A percentile compares a stretch with the other conserved stretches of the same genome.
Evolutionary conservation across 768 basidiomycete genomes (phyloP).

Genomic region (Psilocybe cyanescens): DNA sequence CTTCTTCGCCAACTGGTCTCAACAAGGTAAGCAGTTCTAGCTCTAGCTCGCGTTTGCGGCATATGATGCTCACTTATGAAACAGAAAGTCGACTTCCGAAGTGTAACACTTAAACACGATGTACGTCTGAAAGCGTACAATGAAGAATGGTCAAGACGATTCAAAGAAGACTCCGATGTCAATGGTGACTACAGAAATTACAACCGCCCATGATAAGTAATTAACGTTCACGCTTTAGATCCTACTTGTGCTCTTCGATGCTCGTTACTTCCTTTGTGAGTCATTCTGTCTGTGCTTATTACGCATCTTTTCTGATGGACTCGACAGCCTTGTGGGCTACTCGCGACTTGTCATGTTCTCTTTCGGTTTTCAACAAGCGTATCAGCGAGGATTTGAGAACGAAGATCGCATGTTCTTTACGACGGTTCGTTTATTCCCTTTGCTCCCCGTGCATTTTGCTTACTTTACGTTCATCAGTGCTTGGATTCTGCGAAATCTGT

Average conservation of each 20-base stretch:
- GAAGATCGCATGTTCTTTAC: constrained; percentile 70
- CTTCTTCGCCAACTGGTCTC: constrained; percentile 64
- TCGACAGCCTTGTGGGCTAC: constrained; percentile 67
- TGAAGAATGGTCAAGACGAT: constrained; percentile 69
- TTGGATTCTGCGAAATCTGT: constrained; percentile 72
- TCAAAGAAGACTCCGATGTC: constrained; percentile 61
- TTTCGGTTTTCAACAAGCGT: constrained; percentile 85
- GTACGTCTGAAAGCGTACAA: constrained; percentile 56
- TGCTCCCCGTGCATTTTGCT: not conserved
- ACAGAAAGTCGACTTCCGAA: constrained; percentile 69
- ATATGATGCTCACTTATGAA: constrained; percentile 7
- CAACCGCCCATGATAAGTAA: not conserved
- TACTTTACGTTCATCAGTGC: constrained; percentile 45
- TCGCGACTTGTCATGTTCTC: constrained; percentile 86
- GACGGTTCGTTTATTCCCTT: constrained; percentile 44
- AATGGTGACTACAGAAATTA: constrained; percentile 41
- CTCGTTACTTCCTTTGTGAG: constrained; percentile 75
- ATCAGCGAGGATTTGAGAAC: constrained; percentile 65
- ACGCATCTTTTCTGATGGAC: not conserved
- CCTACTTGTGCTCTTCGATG: constrained; percentile 62
- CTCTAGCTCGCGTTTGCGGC: not conserved
- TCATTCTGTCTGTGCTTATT: constrained; percentile 7
- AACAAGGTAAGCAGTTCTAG: constrained; percentile 54
- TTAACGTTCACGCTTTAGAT: constrained; percentile 42
- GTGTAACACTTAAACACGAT: constrained; percentile 66